Conservation (phyloP, 202 grass and related monocot genomes). For the Saccharum hybrid region DNA sequence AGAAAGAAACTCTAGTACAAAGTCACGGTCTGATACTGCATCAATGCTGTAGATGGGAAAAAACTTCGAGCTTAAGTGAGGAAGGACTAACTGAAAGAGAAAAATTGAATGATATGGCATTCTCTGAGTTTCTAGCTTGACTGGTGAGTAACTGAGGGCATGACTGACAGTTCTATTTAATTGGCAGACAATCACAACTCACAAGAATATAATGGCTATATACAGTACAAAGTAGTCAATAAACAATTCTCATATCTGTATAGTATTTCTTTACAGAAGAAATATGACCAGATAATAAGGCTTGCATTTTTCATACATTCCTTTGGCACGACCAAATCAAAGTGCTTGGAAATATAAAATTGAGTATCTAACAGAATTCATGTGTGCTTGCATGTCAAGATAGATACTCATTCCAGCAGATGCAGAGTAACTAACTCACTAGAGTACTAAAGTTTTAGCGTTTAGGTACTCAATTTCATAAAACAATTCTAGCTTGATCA, state of each 20-base stretch:
- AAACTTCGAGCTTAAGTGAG: not conserved
- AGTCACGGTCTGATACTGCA: constrained; percentile 97
- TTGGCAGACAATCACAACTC: not conserved
- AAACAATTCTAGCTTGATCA: constrained; percentile 10
- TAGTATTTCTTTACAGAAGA: not conserved
- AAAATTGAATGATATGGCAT: not conserved
- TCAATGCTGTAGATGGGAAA: constrained; percentile 66
- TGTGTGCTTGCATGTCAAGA: not conserved
- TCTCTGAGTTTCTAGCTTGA: not conserved
- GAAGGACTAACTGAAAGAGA: not conserved
- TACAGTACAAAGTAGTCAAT: not conserved
- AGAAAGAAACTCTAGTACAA: constrained; percentile 86
- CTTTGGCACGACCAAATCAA: not conserved
- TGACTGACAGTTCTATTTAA: not conserved
- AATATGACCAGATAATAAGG: not conserved
- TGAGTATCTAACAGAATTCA: not conserved
- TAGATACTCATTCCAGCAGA: constrained; percentile 9
- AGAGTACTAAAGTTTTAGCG: not conserved
- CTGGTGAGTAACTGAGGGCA: not conserved
- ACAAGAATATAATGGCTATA: not conserved
- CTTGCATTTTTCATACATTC: not conserved
- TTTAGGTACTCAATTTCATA: not conserved
- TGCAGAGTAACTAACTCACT: not conserved
- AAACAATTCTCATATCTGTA: not conserved
- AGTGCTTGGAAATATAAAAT: not conserved